Base-by-base conservation (phyloP, 2,329 filamentous ascomycete species). In the Colletotrichum neosansevieriae region DNA sequence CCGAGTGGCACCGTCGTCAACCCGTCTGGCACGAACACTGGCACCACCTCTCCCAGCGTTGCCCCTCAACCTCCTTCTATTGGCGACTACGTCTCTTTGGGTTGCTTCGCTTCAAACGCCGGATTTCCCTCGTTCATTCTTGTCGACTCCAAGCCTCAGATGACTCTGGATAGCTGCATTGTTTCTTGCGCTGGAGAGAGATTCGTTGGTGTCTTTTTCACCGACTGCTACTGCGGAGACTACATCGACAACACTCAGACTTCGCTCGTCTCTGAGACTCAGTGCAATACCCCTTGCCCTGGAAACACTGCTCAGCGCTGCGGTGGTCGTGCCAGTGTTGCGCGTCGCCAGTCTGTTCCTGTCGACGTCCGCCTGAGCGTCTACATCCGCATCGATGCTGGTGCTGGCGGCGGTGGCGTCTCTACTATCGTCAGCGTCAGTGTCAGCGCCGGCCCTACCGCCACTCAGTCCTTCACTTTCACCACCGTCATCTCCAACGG, bases 211-310 rank as follows among this genome's bases (percentile, higher is more conserved):
- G 67, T 73, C 45, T 64, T 69, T 53, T 70, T 72, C 47, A 72
- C 59, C 56, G 71, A 74, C 60, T 79, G 78, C 70, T 76, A 76
- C 73, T 79, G 78, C 53, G 76, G 75, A 7, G 58, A 44, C 0
- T 12, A 6, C 0, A 47, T 77, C 17, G 67, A 73, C n/a, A 34
- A 59, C 12, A 17, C 17, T 17, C 51, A 34, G 15, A 63, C 69
- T 5, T 38, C 51, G 40, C 21, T 21, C 65, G 63, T 75, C 3
- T 9, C 34, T 51, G 58, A 69, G n/a, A 62, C 34, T 2, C 29
- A 64, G 60, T 79, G 77, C 70, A 71, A 75, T 34, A 73, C 70
- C 4, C 2, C 17, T 13, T 79, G 77, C 72, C 76, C 77, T 17
- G 77, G 77, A 5, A 62, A 76, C 4, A 6, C n/a, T 4, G 0